A percentile compares a stretch with the other conserved stretches of the same genome.
Conservation (phyloP, 192 early-diverging fungal species). For the Funneliformis geosporum region DNA sequence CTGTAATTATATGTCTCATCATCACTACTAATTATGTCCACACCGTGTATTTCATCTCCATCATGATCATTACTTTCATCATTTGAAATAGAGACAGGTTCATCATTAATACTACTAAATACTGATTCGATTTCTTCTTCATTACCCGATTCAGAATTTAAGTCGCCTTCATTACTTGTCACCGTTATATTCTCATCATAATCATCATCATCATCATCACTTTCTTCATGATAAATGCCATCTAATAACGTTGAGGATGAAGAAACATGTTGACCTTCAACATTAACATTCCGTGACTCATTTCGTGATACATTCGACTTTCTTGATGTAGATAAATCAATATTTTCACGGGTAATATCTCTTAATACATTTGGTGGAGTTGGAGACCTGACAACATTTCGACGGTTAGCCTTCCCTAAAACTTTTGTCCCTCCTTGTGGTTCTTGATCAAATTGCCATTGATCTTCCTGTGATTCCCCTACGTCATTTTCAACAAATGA, state of each 20-base stretch:
- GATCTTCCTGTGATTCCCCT: neutral
- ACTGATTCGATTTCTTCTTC: neutral
- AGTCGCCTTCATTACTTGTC: neutral
- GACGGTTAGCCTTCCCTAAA: neutral
- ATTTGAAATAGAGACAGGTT: neutral
- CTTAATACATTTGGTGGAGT: neutral
- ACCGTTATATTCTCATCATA: neutral
- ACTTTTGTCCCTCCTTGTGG: too few relatives aligned
- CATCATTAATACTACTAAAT: neutral
- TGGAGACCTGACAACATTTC: neutral
- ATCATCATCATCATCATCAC: neutral
- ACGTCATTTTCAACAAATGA: neutral
- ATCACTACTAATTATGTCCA: neutral
- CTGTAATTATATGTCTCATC: too few relatives aligned
- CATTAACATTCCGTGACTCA: too few relatives aligned
- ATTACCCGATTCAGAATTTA: neutral
- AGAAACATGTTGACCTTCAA: neutral
- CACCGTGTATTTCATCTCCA: neutral
- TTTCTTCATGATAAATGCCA: neutral
- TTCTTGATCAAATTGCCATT: neutral
- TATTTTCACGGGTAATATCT: neutral
- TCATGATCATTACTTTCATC: neutral
- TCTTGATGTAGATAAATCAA: neutral
- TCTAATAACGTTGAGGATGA: neutral
- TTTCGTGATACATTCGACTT: neutral